A percentile compares a stretch with the other conserved stretches of the same genome.
Conservation (phyloP, 2,329 filamentous ascomycete genomes). For the Drechslerella coelobrocha region DNA sequence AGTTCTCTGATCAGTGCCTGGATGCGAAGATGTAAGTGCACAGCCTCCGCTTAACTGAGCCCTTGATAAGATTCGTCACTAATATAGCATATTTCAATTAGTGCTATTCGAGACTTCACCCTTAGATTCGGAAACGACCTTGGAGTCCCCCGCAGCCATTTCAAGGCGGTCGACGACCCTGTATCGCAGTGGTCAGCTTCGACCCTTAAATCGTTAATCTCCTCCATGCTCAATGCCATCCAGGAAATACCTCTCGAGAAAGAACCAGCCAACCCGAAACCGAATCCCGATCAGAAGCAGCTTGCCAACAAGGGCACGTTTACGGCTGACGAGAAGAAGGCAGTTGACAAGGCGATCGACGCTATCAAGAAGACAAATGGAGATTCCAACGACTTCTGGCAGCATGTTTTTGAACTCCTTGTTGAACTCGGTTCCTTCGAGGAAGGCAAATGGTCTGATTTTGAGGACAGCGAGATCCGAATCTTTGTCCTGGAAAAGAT, state of each 20-base stretch:
- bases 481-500: slow-evolving; percentile 46
- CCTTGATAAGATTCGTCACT: not conserved
- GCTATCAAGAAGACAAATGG: slow-evolving; percentile 42
- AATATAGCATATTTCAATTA: slow-evolving; percentile 3
- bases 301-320: slow-evolving; percentile 45
- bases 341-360: slow-evolving; percentile 40
- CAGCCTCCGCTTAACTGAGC: slow-evolving; percentile 11
- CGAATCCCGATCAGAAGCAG: slow-evolving; percentile 29
- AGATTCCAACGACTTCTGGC: slow-evolving; percentile 43
- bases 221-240: slow-evolving; percentile 43
- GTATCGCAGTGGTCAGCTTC: slow-evolving; percentile 39
- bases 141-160: slow-evolving; percentile 32
- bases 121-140: slow-evolving; percentile 43
- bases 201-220: slow-evolving; percentile 31
- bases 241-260: slow-evolving; percentile 43
- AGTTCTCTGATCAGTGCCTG: slow-evolving; percentile 39
- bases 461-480: slow-evolving; percentile 45
- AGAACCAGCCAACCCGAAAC: slow-evolving; percentile 11
- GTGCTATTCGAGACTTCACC: slow-evolving; percentile 41
- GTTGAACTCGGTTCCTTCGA: slow-evolving; percentile 41
- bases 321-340: slow-evolving; percentile 37
- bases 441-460: slow-evolving; percentile 41
- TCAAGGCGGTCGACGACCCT: slow-evolving; percentile 41
- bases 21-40: slow-evolving; percentile 48
- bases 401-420: slow-evolving; percentile 41